phyloP scores from a whole-genome alignment of 306 rosid species.

The Vigna trinervia region DNA sequence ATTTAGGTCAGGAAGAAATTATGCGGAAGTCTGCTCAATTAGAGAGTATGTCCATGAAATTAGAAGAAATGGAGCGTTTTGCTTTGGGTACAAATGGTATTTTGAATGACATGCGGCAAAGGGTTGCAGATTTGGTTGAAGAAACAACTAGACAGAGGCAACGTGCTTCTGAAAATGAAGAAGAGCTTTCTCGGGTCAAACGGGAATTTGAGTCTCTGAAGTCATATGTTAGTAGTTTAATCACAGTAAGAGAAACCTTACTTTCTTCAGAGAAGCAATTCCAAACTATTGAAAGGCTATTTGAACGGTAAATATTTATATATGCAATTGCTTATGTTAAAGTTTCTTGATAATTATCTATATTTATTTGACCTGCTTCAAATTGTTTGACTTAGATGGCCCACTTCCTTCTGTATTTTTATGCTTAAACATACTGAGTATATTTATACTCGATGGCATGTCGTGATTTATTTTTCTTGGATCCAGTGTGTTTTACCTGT shows the following conservation, averaged over 20 bases:
- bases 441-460: conserved; percentile 14
- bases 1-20: conserved; percentile 71
- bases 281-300: conserved; percentile 83
- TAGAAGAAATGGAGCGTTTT: conserved; percentile 90
- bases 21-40: conserved; percentile 70
- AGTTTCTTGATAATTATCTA: conserved; percentile 9
- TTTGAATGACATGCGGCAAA: conserved; percentile 83
- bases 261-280: conserved; percentile 91
- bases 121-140: conserved; percentile 88
- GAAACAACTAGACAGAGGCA: conserved; percentile 92
- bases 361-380: not conserved
- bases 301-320: conserved; percentile 72
- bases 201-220: conserved; percentile 83
- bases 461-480: conserved; percentile 15
- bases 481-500: conserved; percentile 10
- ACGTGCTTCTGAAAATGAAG: conserved; percentile 81
- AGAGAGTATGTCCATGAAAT: conserved; percentile 74
- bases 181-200: conserved; percentile 84
- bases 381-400: conserved; percentile 32
- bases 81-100: conserved; percentile 73
- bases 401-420: conserved; percentile 24
- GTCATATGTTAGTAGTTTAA: conserved; percentile 89
- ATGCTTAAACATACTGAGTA: conserved; percentile 6
- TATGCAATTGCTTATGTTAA: conserved; percentile 2
- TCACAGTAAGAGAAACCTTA: conserved; percentile 87